Percentiles rank a stretch among this genome's conserved stretches.
phyloP scores from a whole-genome alignment of 192 early-diverging fungal species.

The Chytriomyces hyalinus region DNA sequence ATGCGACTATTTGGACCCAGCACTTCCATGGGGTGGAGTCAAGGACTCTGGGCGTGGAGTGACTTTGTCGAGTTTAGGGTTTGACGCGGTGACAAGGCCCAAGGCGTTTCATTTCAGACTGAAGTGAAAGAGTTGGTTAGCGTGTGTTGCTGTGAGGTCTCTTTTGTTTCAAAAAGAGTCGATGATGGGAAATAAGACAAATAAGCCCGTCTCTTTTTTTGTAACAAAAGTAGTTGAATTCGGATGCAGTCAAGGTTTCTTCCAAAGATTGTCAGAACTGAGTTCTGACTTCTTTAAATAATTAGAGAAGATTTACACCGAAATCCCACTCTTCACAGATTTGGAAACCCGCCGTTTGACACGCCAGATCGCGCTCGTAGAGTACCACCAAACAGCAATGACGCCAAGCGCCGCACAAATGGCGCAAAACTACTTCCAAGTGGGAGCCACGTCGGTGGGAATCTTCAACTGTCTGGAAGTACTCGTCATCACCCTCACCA shows the following conservation, averaged over 20 bases:
- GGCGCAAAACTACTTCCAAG: constrained; percentile 7
- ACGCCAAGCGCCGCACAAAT: background rate
- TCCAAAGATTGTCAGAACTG: too few relatives aligned
- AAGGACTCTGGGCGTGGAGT: constrained; percentile 74
- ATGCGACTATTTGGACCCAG: constrained; percentile 81
- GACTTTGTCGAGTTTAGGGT: constrained; percentile 66
- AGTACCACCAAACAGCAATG: background rate
- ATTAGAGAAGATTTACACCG: too few relatives aligned
- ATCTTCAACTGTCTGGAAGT: constrained; percentile 7
- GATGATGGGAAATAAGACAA: too few relatives aligned
- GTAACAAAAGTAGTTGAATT: too few relatives aligned
- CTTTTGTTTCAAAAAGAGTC: too few relatives aligned
- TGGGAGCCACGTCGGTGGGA: background rate
- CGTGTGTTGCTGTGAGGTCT: too few relatives aligned
- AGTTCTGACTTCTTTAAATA: too few relatives aligned
- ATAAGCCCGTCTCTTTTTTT: too few relatives aligned
- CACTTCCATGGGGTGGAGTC: constrained; percentile 75
- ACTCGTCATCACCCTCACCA: background rate
- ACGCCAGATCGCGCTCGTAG: background rate
- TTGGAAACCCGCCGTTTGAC: background rate
- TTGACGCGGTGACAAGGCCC: background rate
- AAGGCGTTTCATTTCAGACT: background rate
- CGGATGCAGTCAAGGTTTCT: too few relatives aligned
- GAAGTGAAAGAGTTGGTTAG: too few relatives aligned
- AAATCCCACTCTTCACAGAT: too few relatives aligned